These are phyloP conservation scores for Microcyclospora tardicrescens DNA, from an alignment of 2,329 filamentous ascomycete genomes.

Conservation along the genomic window DNA sequence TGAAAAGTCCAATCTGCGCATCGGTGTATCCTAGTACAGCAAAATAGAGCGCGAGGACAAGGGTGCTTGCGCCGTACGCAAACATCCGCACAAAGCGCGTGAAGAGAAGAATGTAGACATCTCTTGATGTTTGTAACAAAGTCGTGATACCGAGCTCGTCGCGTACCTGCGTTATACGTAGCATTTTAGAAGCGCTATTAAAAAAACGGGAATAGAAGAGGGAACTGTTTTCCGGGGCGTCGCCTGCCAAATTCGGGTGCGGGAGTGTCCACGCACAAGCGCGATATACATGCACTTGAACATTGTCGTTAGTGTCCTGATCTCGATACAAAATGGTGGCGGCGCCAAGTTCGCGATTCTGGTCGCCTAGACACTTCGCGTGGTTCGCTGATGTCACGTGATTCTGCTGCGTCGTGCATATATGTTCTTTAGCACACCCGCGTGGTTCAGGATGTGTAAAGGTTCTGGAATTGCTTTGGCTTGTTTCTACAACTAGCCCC, in stretches of 20 bases:
- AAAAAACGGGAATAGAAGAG: no score
- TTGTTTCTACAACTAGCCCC: background rate
- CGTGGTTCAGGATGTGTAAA: no score
- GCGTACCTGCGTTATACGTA: no score
- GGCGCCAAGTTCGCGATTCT: no score
- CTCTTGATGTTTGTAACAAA: slow-evolving; percentile 29
- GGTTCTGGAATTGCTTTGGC: background rate
- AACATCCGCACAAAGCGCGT: slow-evolving; percentile 17
- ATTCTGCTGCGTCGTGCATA: background rate
- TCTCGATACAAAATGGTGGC: no score
- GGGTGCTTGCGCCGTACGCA: slow-evolving; percentile 19
- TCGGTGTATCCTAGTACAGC: slow-evolving; percentile 21
- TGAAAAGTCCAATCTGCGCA: slow-evolving; percentile 22
- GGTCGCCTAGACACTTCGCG: no score
- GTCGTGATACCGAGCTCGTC: slow-evolving; percentile 38
- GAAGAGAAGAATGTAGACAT: slow-evolving; percentile 41
- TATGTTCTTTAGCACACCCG: background rate
- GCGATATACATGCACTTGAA: no score
- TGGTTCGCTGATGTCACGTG: background rate
- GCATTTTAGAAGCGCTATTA: no score
- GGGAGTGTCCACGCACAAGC: no score
- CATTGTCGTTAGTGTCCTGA: no score
- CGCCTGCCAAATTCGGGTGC: no score
- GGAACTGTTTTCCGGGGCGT: no score
- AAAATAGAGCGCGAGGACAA: slow-evolving; percentile 23